phyloP scores from a whole-genome alignment of 2,329 filamentous ascomycete species.

The Apiospora koreana region DNA sequence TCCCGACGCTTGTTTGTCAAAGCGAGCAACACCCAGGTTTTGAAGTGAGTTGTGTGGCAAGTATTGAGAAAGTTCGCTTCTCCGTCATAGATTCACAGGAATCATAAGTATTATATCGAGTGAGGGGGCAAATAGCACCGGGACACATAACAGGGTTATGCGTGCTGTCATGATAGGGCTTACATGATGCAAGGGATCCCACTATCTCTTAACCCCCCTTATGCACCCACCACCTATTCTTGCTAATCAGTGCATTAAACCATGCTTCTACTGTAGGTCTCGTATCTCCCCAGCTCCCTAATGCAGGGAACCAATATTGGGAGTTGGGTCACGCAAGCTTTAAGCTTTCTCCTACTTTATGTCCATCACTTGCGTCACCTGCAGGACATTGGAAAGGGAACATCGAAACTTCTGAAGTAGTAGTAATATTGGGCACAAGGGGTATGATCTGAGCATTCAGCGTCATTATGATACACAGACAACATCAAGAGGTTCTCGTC shows the following conservation, averaged over 20 bases:
- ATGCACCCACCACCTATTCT: background rate
- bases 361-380: background rate
- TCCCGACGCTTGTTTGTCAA: background rate
- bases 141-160: background rate
- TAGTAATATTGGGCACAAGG: slow-evolving; percentile 10
- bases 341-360: no score
- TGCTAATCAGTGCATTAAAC: background rate
- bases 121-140: background rate
- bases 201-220: background rate
- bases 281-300: background rate
- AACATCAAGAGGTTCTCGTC: slow-evolving; percentile 5
- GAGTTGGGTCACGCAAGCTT: background rate
- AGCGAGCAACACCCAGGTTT: background rate
- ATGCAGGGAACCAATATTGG: background rate
- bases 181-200: background rate
- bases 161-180: background rate
- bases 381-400: background rate
- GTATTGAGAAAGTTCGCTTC: background rate
- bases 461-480: slow-evolving; percentile 16
- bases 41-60: background rate
- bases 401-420: background rate
- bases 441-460: slow-evolving; percentile 13
- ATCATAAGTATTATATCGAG: background rate
- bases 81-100: slow-evolving; percentile 5
- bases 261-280: background rate